Base-by-base conservation (phyloP, 495 filamentous ascomycete species). In the Hypoxylon intermedium region DNA sequence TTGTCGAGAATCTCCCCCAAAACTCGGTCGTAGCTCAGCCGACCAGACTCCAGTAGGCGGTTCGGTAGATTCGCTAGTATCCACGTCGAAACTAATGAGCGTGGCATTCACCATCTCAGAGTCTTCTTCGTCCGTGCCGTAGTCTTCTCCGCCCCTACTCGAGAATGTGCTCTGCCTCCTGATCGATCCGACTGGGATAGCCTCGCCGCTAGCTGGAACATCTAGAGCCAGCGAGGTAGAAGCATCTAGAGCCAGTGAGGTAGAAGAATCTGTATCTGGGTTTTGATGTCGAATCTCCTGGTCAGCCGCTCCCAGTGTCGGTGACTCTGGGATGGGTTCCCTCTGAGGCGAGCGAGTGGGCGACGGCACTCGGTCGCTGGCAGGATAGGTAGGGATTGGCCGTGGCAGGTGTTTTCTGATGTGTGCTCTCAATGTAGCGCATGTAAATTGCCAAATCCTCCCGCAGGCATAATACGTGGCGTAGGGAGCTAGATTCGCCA, bases 61-160 rank as follows among this genome's bases (percentile, higher is more conserved):
- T 24, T 73, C 75, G 16, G 68, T 71, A 0, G 74, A 68, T 38
- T 82, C 78, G 34, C 74, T 77, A 6, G 80, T 73, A 44, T 83
- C 81, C 21, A 84, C 80, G 62, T 84, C 82, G 42, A 84, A 83
- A 49, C 77, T 82, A n/a, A 84, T 83, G 1, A 84, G 61, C 0
- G 81, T 82, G 2, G 79, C 72, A 48, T 77, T 79, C 15, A 79
- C 65, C 18, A 77, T 60, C 24, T 83, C 80, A 13, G 66, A 56
- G 20, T 82, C 80, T 46, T 83, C 82, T 34, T 82, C 81, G 43
- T 82, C 79, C 11, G 73, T 77, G 2, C 58, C 76, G 21, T 77
- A 79, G 13, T 76, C 78, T 42, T 76, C 69, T 0, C 65, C 67
- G 20, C 60, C 69, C 9, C 67, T 49, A 34, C 55, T 66, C 7